These are phyloP conservation scores for Gaeumannomyces sp. DNA, from an alignment of 2,329 filamentous ascomycete genomes.

Conservation along the genomic window DNA sequence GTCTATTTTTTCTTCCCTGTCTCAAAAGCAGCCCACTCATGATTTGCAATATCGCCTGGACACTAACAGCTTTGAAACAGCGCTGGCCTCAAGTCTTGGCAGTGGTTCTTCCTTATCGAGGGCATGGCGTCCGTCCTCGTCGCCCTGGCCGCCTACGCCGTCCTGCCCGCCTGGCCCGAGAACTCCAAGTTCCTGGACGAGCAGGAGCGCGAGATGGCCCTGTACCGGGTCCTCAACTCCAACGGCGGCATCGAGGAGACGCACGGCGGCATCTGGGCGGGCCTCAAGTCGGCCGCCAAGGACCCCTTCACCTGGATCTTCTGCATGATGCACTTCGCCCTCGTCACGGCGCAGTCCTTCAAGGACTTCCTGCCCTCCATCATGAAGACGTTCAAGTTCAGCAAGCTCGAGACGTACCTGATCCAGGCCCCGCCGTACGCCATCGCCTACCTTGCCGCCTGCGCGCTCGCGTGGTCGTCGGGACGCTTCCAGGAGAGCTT, in stretches of 20 bases:
- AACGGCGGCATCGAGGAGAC: constrained; percentile 7
- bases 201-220: constrained; percentile 49
- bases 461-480: neutral
- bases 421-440: constrained; percentile 5
- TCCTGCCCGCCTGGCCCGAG: constrained; percentile 44
- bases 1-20: too few relatives aligned
- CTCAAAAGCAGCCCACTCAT: neutral
- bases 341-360: constrained; percentile 6
- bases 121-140: constrained; percentile 53
- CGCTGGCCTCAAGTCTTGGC: constrained; percentile 34
- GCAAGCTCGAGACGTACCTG: constrained; percentile 2
- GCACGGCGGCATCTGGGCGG: constrained; percentile 5
- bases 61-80: neutral
- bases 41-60: too few relatives aligned
- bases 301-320: constrained; percentile 7
- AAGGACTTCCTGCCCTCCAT: constrained; percentile 3
- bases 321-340: constrained; percentile 2
- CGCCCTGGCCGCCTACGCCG: constrained; percentile 44
- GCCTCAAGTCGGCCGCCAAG: constrained; percentile 5
- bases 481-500: neutral
- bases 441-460: constrained; percentile 1
- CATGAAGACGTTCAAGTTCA: constrained; percentile 5
- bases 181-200: constrained; percentile 43
- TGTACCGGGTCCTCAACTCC: constrained; percentile 2
- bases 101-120: constrained; percentile 63